Evolutionary conservation across 148 eudicot genomes (phyloP).

Genomic region (Arbutus unedo): DNA sequence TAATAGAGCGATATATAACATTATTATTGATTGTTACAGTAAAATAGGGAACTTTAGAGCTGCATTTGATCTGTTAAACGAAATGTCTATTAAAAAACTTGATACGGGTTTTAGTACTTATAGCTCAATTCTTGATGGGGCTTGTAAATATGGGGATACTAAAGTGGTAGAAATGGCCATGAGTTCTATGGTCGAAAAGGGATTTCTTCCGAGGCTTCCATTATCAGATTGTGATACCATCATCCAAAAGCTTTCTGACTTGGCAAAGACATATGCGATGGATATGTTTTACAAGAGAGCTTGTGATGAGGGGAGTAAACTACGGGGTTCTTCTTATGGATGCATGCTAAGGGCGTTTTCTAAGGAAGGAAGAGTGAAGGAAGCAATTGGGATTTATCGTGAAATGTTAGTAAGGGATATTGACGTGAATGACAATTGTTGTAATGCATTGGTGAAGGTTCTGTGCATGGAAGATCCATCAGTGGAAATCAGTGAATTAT

Average conservation of each 20-base stretch:
- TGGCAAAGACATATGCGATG: constrained; percentile 61
- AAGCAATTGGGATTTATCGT: constrained; percentile 49
- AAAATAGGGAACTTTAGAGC: constrained; percentile 54
- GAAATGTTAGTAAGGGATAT: constrained; percentile 32
- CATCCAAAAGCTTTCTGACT: constrained; percentile 59
- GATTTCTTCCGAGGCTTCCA: constrained; percentile 30
- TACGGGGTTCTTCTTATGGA: constrained; percentile 47
- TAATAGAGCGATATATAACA: constrained; percentile 44
- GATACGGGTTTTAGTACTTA: constrained; percentile 59
- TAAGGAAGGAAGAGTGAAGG: constrained; percentile 39
- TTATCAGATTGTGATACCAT: constrained; percentile 44
- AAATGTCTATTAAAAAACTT: constrained; percentile 42
- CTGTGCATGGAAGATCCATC: constrained; percentile 58
- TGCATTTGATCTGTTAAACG: constrained; percentile 46
- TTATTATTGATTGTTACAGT: constrained; percentile 57
- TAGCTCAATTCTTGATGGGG: constrained; percentile 72
- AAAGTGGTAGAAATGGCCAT: constrained; percentile 40
- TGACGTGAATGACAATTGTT: constrained; percentile 33
- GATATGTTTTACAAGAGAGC: constrained; percentile 54
- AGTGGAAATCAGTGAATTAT: constrained; percentile 34
- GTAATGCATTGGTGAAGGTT: constrained; percentile 37
- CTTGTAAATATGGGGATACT: constrained; percentile 48
- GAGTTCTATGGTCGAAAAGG: constrained; percentile 46
- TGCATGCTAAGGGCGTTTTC: constrained; percentile 57
- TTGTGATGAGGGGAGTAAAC: constrained; percentile 28